Evolutionary conservation across 192 early-diverging fungal genomes (phyloP), one percentile per base, ranked within the genome.

Genomic region (Nowakowskiella sp.): DNA sequence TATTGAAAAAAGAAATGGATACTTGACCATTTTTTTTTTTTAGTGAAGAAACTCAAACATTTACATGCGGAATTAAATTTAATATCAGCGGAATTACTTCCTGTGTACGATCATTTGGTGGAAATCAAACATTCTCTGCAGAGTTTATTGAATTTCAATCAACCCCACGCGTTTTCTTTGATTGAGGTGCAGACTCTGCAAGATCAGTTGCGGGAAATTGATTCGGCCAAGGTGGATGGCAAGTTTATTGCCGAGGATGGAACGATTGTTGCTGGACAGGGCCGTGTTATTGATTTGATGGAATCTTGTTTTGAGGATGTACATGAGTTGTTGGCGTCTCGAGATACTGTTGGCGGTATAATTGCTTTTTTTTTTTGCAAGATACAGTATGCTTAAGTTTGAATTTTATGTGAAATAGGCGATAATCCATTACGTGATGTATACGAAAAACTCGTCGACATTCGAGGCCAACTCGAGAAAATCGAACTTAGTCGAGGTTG

Each of bases 261-360:
- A 2, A 58, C 55, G 4, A 75, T 90, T 25, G 75, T 85, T 3
- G 60, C 83, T 22, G 91, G 91, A n/a, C 91, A 94, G 52, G 84
- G 36, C 19, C 77, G 81, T n/a, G 82, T 94, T 24, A 83, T 87
- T 21, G 81, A 79, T 0, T 59, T 94, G 19, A 46, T 94, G 44
- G 89, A 90, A 56, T 30, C 30, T 31, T 84, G 81, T 59, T 91
- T 85, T 53, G 88, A 88, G 43, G 79, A 85, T 31, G 71, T 83
- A 19, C 86, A 94, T 57, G 90, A 94, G 51, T 49, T 90, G 26
- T 64, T 90, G 62, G 87, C 77, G 4, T 74, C 82, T 42, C 78
- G 80, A 23, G 73, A 76, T 45, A 66, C 74, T 0, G 82, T 90
- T 28, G 74, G 80, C 13, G 71, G 66, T 21, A 69, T 71, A n/a